Evolutionary conservation across 2,329 filamentous ascomycete species (phyloP), one percentile per base, ranked within the genome.

Genomic region (Corynespora cassiicola): DNA sequence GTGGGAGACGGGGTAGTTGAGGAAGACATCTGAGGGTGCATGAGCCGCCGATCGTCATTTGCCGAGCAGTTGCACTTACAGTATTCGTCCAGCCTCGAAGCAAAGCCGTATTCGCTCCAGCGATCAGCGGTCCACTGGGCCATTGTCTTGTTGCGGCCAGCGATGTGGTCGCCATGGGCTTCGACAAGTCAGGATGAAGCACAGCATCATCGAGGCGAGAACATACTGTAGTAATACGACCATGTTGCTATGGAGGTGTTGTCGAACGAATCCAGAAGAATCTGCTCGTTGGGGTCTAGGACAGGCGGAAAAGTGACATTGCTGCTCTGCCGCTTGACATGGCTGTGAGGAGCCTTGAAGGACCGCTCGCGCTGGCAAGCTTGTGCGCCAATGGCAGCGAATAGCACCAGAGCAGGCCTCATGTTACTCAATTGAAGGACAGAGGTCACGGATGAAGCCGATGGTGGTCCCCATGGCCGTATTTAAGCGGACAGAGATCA

Each of bases 191-290:
- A 60, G 50, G 22, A 31, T 7, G n/a, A 18, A n/a, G n/a, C n/a
- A n/a, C n/a, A n/a, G n/a, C n/a, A n/a, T n/a, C n/a, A n/a, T n/a
- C n/a, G 17, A 25, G 7, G 9, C 18, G 14, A n/a, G 7, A 36
- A 42, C 58, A 26, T 48, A 63, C 50, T 68, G 40, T 70, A 70
- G 37, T 70, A 68, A 44, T 68, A 66, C 3, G 61, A 63, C 62
- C 63, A 69, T 37, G 56, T 52, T 16, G 59, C 54, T 28, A 73
- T 71, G 6, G 66, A 66, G 7, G 58, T 63, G 37, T 66, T 65
- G 41, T 71, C 68, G 37, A 73, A 71, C 3, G 68, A 71, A 34
- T 68, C 61, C 21, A 69, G 42, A 28, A 73, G 50, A n/a, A 70
- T 56, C 31, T 66, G 52, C 42, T 73, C 70, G 31, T 70, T 58